Evolutionary conservation across 805 yeast genomes (phyloP), one percentile per base, ranked within the genome.

Genomic region (Naumovozyma dairenensis): DNA sequence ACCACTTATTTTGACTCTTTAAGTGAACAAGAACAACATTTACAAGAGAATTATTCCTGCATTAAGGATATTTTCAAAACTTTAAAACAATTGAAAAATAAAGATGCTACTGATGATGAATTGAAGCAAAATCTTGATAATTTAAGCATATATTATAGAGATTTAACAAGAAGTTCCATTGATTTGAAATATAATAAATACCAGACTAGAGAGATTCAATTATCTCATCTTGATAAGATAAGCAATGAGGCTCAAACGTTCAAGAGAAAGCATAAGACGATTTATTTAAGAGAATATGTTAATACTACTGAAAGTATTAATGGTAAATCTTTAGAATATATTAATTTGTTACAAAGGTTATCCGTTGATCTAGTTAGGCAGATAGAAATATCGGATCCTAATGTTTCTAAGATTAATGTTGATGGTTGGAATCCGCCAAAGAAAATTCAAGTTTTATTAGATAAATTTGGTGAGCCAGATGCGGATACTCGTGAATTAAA

Each of bases 361-460:
- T 46, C 61, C 6, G 48, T 48, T 15, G 53, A 50, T n/a, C 31
- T 53, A 16, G 51, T 44, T 1, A 43, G 43, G 26, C 55, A 53
- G 25, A 37, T 51, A 7, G 55, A 50, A 25, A 41, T 43, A 4
- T 37, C 49, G 6, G 44, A 49, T 31, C 39, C 46, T 4, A 30
- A 31, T 12, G 45, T 38, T 5, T 33, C 43, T 13, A 46, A 43
- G 31, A 43, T 39, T 28, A 42, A 39, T 3, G 38, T 52, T 21
- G 41, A 46, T 19, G 39, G 40, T 13, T 49, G 53, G 53, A 36
- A 32, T 20, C 55, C 54, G 10, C 48, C 55, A 1, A 26, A 28
- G 9, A 46, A 40, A n/a, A 36, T 51, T 8, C 35, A 36, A 14
- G 33, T 36, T 2, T 42, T 52, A 16, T 27, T 53, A 26, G 49